Evolutionary conservation across 352 stramenopile genomes (phyloP).

Genomic region (Phytophthora litchii): DNA sequence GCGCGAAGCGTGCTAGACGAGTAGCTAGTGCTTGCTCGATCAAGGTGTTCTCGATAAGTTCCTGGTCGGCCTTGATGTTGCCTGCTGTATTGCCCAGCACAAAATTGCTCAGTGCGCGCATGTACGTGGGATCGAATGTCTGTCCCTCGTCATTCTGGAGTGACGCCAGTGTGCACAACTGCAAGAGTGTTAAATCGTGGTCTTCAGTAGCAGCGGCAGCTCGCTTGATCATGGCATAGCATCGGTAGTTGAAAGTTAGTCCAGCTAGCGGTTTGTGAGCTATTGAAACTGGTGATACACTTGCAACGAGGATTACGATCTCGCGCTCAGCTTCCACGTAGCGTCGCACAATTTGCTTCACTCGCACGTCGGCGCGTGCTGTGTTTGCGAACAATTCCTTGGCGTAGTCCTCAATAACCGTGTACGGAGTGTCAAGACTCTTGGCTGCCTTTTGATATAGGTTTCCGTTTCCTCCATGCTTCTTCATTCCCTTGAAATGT

Average conservation of each 20-base stretch:
- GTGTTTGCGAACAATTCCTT: conserved; percentile 38
- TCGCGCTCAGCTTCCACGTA: conserved; percentile 57
- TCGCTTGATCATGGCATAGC: conserved; percentile 52
- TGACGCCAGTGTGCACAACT: conserved; percentile 28
- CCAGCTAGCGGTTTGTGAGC: conserved; percentile 39
- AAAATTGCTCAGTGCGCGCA: conserved; percentile 33
- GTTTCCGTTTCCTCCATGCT: conserved; percentile 39
- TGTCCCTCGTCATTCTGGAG: conserved; percentile 21
- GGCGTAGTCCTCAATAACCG: conserved; percentile 36
- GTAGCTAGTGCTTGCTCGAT: conserved; percentile 9
- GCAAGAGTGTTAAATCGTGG: conserved; percentile 20
- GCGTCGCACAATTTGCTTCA: conserved; percentile 56
- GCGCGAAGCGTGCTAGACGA: too few species aligned
- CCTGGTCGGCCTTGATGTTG: conserved; percentile 36
- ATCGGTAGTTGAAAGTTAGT: conserved; percentile 50
- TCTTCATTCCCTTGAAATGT: conserved; percentile 46
- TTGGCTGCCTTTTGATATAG: conserved; percentile 39
- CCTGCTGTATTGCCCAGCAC: conserved; percentile 30
- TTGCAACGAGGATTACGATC: conserved; percentile 55
- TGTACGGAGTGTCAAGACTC: conserved; percentile 34
- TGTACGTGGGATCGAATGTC: conserved; percentile 27
- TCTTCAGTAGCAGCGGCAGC: conserved; percentile 9
- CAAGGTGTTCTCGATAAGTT: conserved; percentile 32
- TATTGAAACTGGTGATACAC: conserved; percentile 56
- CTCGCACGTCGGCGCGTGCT: conserved; percentile 36